These are phyloP conservation scores for Aurantiochytrium sp. DNA, from an alignment of 108 stramenopile species.

Conservation along the genomic window DNA sequence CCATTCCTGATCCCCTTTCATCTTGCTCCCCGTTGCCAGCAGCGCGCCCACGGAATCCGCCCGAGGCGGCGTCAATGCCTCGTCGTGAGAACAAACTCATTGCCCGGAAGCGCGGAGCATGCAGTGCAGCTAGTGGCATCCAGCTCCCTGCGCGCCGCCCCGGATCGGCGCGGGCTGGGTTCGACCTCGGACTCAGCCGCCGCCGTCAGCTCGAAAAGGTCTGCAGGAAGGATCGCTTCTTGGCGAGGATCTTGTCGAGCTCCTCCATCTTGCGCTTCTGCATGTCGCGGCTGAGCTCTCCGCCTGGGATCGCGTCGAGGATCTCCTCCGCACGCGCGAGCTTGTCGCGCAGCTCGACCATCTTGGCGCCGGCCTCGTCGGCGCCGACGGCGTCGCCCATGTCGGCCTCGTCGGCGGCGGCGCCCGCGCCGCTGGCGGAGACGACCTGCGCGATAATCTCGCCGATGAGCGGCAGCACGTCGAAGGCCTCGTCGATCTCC, in stretches of 20 bases:
- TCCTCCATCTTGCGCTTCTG: neutral
- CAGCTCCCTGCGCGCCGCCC: too few relatives aligned
- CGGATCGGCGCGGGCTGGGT: too few relatives aligned
- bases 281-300: slow-evolving; percentile 6
- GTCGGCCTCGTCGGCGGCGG: too few relatives aligned
- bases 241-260: neutral
- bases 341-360: neutral
- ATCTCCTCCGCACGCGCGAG: neutral
- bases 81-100: too few relatives aligned
- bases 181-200: too few relatives aligned
- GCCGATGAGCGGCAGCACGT: slow-evolving; percentile 19
- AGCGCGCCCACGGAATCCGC: too few relatives aligned
- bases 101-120: too few relatives aligned
- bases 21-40: too few relatives aligned
- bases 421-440: neutral
- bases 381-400: neutral
- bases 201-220: neutral
- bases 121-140: too few relatives aligned
- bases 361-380: neutral
- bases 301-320: slow-evolving; percentile 1
- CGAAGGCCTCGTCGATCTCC: slow-evolving; percentile 8
- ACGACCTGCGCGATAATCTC: neutral
- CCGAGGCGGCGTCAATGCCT: too few relatives aligned
- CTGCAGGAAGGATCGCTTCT: slow-evolving; percentile 11
- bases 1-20: too few relatives aligned